These are phyloP conservation scores for Claviceps africana DNA, from an alignment of 2,329 filamentous ascomycete species.

Conservation along the genomic window DNA sequence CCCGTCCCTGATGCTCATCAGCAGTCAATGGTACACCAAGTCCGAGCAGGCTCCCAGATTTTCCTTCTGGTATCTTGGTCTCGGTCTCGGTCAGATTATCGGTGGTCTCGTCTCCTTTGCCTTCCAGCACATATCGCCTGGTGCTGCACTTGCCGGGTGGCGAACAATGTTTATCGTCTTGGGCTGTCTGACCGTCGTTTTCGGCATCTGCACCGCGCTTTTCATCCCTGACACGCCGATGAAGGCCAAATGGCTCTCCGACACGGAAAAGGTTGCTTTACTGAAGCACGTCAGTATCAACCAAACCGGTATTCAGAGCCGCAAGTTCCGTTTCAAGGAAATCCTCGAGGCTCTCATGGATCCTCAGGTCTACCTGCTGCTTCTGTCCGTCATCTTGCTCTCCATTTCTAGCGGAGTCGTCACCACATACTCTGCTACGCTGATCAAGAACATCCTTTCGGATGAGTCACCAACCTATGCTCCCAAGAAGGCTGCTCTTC, in stretches of 20 bases:
- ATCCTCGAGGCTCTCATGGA: conserved; percentile 37
- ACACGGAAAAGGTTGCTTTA: conserved; percentile 33
- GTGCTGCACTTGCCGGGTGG: conserved; percentile 48
- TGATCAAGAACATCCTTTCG: conserved; percentile 35
- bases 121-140: conserved; percentile 39
- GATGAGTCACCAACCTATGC: conserved; percentile 6
- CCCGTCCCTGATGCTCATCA: conserved; percentile 47
- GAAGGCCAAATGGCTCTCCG: conserved; percentile 30
- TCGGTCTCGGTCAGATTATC: conserved; percentile 48
- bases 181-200: conserved; percentile 30
- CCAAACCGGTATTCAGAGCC: conserved; percentile 42
- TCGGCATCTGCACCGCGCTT: conserved; percentile 19
- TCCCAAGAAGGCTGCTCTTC: conserved; percentile 31
- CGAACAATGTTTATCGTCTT: conserved; percentile 57
- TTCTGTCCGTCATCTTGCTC: conserved; percentile 32
- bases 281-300: conserved; percentile 42
- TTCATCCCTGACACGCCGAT: conserved; percentile 30
- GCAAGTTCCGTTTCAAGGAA: conserved; percentile 37
- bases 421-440: conserved; percentile 39
- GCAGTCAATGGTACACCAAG: conserved; percentile 48
- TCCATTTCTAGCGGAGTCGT: conserved; percentile 40
- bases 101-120: conserved; percentile 49
- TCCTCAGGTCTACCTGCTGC: conserved; percentile 36
- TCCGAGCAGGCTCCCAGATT: conserved; percentile 45
- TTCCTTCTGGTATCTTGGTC: conserved; percentile 46